Base-by-base conservation (phyloP, 2,329 filamentous ascomycete genomes). In the Hypomyces perniciosus region DNA sequence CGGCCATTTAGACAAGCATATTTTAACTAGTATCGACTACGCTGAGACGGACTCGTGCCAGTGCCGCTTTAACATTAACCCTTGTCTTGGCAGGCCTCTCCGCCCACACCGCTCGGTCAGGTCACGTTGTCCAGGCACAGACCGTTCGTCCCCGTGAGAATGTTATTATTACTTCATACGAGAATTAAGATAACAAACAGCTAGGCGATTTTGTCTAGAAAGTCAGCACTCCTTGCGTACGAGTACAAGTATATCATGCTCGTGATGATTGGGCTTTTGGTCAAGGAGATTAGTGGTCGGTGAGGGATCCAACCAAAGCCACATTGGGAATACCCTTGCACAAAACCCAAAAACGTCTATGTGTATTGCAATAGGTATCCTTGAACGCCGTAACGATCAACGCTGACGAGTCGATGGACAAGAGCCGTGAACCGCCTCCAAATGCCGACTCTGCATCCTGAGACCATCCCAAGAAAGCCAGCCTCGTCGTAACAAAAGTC, bases 341-440 rank as follows among this genome's bases (percentile, higher is more conserved):
- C 29, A 31, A 40, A 31, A 44, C 40, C 45, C 39, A 52, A 33
- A 34, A 30, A 53, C 39, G 20, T 45, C 43, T 50, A 46, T 50
- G 46, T 44, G 20, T 44, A 40, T 45, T 50, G 34, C 40, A 50
- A 44, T 50, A 45, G 44, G 31, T 35, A 42, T 43, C 51, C 39
- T 46, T 46, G 37, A 46, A 53, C 51, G 51, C 51, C 51, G 28
- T 34, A 52, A 52, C 45, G 40, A 42, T 31, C 34, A 53, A 53
- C 51, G 46, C 46, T 53, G 51, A 53, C 51, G 43, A 53, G 51
- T 30, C 42, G 46, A 49, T 50, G 51, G 39, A 46, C 46, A 48
- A 40, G 46, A 50, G 46, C 46, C 35, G 33, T 48, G 45, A 44
- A 45, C 44, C 46, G 48, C 46, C 45, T 39, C 37, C 41, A 43